Evolutionary conservation across 257 asterid genomes (phyloP).

Genomic region (Rubia yunnanensis): DNA sequence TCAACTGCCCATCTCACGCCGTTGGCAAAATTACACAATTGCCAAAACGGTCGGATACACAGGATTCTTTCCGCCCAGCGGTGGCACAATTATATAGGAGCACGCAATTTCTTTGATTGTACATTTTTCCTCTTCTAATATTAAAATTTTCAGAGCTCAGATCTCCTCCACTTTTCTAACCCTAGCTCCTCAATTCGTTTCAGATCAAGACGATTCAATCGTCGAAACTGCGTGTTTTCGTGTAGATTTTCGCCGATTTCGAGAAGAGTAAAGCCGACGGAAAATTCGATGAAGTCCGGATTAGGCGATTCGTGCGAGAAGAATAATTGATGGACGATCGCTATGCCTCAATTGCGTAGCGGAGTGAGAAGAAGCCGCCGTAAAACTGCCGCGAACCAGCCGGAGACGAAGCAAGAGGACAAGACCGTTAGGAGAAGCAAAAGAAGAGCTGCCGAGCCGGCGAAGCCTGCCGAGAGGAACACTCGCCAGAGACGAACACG

Average conservation of each 20-base stretch:
- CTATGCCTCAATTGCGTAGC: constrained; percentile 51
- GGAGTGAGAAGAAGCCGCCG: constrained; percentile 43
- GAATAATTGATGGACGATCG: constrained; percentile 27
- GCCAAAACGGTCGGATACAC: no score
- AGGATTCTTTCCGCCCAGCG: no score
- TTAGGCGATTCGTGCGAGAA: constrained; percentile 8
- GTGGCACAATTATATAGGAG: no score
- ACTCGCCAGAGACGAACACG: constrained; percentile 16
- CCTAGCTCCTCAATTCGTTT: constrained; percentile 9
- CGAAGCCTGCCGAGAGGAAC: constrained; percentile 6
- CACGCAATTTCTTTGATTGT: background rate
- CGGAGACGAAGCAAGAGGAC: constrained; percentile 10
- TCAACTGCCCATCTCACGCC: no score
- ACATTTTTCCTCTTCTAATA: background rate
- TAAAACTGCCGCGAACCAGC: constrained; percentile 8
- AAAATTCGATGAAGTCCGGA: constrained; percentile 22
- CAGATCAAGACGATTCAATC: constrained; percentile 4
- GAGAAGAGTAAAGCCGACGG: constrained; percentile 4
- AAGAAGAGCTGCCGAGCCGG: constrained; percentile 11
- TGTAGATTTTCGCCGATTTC: background rate
- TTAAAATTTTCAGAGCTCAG: background rate
- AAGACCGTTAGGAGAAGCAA: constrained; percentile 1
- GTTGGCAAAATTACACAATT: no score
- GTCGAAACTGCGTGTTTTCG: background rate
- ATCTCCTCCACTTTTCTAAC: constrained; percentile 12